Evolutionary conservation across 1,139 yeast genomes (phyloP).

Genomic region (Pneumocystis carinii): DNA sequence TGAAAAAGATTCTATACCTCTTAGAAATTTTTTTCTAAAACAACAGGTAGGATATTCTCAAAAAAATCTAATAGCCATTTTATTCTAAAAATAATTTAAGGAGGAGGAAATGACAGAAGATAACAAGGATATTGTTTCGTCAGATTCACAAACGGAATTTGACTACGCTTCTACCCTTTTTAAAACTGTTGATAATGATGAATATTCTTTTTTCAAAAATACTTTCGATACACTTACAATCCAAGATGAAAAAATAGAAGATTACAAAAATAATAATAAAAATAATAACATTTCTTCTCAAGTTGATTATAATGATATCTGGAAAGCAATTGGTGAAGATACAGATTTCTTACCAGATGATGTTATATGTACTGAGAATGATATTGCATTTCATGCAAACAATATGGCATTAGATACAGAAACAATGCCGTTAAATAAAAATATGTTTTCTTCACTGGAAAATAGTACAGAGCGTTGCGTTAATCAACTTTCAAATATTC

Average conservation of each 20-base stretch:
- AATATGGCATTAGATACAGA: background rate
- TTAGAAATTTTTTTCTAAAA: background rate
- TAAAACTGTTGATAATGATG: background rate
- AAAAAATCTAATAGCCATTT: background rate
- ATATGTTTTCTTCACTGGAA: background rate
- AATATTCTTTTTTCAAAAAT: background rate
- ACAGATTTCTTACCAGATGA: background rate
- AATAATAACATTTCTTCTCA: background rate
- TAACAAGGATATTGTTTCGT: background rate
- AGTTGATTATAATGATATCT: background rate
- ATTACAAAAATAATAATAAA: background rate
- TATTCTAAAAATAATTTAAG: background rate
- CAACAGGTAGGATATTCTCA: background rate
- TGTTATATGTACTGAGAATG: background rate
- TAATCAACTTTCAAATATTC: background rate
- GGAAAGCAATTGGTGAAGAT: background rate
- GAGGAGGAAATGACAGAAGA: background rate
- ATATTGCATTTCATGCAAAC: background rate
- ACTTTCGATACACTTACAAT: background rate
- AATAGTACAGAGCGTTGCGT: background rate
- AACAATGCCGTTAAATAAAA: background rate
- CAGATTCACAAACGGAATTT: background rate
- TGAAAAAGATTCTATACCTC: background rate
- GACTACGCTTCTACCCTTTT: background rate
- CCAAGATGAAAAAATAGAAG: background rate